Evolutionary conservation across 192 early-diverging fungal species (phyloP).

Genomic region (Dissophora globulifera): DNA sequence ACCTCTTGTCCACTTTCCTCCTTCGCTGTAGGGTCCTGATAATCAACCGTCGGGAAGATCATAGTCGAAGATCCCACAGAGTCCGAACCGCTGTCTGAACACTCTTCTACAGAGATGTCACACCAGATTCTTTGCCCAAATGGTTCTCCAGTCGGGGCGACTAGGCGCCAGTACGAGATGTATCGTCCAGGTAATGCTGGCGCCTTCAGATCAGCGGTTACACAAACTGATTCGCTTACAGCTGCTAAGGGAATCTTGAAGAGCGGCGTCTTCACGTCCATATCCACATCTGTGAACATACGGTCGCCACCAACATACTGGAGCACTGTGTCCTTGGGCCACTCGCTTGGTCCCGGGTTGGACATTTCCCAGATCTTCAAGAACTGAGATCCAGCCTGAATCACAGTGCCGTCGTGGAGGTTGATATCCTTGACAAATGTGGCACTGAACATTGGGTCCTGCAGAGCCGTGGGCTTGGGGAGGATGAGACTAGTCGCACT

Average conservation of each 20-base stretch:
- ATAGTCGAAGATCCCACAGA: slow-evolving; percentile 53
- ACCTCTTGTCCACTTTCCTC: neutral
- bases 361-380: slow-evolving; percentile 78
- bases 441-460: slow-evolving; percentile 17
- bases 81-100: slow-evolving; percentile 49
- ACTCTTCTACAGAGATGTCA: slow-evolving; percentile 66
- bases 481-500: neutral
- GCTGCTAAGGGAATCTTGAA: slow-evolving; percentile 60
- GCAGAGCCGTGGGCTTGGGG: neutral
- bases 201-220: slow-evolving; percentile 73
- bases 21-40: slow-evolving; percentile 12
- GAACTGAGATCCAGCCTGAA: slow-evolving; percentile 65
- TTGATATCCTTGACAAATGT: slow-evolving; percentile 75
- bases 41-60: slow-evolving; percentile 57
- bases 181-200: slow-evolving; percentile 68
- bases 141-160: slow-evolving; percentile 63
- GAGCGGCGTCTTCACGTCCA: slow-evolving; percentile 29
- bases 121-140: slow-evolving; percentile 80
- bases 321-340: slow-evolving; percentile 69
- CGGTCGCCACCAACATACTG: slow-evolving; percentile 66
- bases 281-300: slow-evolving; percentile 53
- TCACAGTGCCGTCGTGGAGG: slow-evolving; percentile 68
- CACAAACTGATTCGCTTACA: slow-evolving; percentile 62
- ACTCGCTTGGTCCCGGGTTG: slow-evolving; percentile 67
- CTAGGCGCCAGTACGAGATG: slow-evolving; percentile 71